Evolutionary conservation across 148 eudicot species (phyloP), one percentile per base, ranked within the genome.

Genomic region (Rhododendron mucronatum): DNA sequence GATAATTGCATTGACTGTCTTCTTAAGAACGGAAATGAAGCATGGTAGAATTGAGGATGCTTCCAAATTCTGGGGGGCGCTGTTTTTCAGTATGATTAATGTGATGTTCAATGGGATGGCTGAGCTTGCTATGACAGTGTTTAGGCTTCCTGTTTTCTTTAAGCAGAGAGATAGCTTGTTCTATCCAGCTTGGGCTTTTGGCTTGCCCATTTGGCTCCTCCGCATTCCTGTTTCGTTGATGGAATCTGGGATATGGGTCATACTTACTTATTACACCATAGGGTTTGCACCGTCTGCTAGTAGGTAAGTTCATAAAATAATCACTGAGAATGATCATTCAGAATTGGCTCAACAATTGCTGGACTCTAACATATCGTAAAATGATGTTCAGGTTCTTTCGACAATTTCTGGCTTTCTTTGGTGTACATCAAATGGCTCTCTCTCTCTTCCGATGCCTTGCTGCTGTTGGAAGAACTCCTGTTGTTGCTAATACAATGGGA

Each of bases 141-240:
- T 87, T 13, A 90, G 89, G 74, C 88, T 90, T 59, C 90, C 92
- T 2, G 90, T 90, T 41, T 90, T 90, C 84, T 90, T 84, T 26
- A 90, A 90, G 67, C 90, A 88, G 80, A 90, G 90, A 85, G 90
- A 90, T 80, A 86, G 82, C 71, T 41, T 86, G 39, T 90, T 90
- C 57, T 90, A 86, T 71, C 90, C 91, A 21, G 84, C 91, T 5
- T 90, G 91, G 90, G 91, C 91, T n/a, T 90, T 90, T 82, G 89
- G 86, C 33, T 45, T 90, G 33, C 92, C 90, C 11, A 90, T 90
- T 85, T 90, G 92, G 92, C 16, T 88, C 41, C 86, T 90, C 30
- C 71, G 89, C 21, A 88, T 90, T n/a, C 92, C 92, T 5, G 80
- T 88, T 12, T 90, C 92, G 0, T 23, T 90, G 26, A 79, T 88